Evolutionary conservation across 2,329 filamentous ascomycete species (phyloP), one percentile per base, ranked within the genome.

Genomic region (Escovopsis sp.): DNA sequence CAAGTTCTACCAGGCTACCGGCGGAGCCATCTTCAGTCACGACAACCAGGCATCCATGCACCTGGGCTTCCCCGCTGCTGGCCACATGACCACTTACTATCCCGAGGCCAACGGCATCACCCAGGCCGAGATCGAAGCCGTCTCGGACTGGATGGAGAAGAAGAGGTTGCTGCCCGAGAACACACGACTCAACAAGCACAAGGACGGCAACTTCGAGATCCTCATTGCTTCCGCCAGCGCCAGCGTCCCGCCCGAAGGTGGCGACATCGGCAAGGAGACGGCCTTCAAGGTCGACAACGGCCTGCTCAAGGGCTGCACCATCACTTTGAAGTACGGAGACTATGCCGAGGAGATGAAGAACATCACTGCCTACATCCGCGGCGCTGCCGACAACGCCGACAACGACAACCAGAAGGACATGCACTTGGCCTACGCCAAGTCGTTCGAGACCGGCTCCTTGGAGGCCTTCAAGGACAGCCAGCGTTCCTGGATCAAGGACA

Each of bases 21-120:
- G 72, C 8, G 81, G 82, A 28, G 80, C 72, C 47, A 82, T 89
- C 45, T 89, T 86, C 57, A 77, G 80, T 49, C 73, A 75, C 26
- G 65, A 73, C 45, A 72, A 77, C 47, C 66, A 73, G 30, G 72
- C 72, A 12, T 65, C 82, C 48, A 77, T 89, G 71, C 81, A 88
- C 53, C 65, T 91, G 26, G 85, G 85, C 35, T 88, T 83, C 57
- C 70, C 77, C 1, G 80, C 84, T 33, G 70, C 77, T 28, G 82
- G 82, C 30, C 82, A 89, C 59, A 72, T 87, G 72, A 85, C 82
- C 3, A 83, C 80, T 1, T 91, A 89, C 60, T 91, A 89, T 58
- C 85, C 84, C 1, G 74, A 85, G 48, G 87, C 82, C 4, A 69
- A 80, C 7, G 66, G 69, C 37, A 87, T 91, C 55, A 85, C 78